Base-by-base conservation (phyloP, 1,284 basidiomycete genomes). In the Ceratobasidium sp. region DNA sequence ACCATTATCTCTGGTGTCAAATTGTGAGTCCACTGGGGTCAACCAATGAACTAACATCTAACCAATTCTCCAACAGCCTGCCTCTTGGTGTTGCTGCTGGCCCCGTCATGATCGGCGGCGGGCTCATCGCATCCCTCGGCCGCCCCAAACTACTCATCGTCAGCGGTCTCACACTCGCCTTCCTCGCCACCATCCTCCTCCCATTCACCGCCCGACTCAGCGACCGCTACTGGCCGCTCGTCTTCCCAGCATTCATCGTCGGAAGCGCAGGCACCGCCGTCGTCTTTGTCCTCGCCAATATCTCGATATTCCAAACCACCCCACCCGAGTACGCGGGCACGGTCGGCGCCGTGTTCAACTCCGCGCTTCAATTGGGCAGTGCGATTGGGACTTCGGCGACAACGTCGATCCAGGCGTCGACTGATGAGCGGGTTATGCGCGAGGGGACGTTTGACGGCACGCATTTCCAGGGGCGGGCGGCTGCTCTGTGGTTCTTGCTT, bases 101-200 rank as follows among this genome's bases (percentile, higher is more conserved):
- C 11, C 56, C 61, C 1, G 56, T 79, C 29, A 81, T 81, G 74
- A 80, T 81, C 68, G 82, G 84, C 76, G 83, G 83, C 0, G 84
- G 84, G 8, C 54, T 81, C 19, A 78, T 87, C 54, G 83, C 84
- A 19, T 79, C 81, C 29, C 74, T 78, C 1, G 74, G 85, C 53
- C 81, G 79, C 75, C 81, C 84, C 0, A 87, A 87, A 78, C 84
- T 82, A 80, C 79, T 86, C 63, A 83, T 87, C 76, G 78, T 87
- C 13, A 75, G 78, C 51, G 86, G 84, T 7, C 81, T 85, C 43
- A 77, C 77, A 39, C 74, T 85, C 75, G 77, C 82, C 43, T 79
- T 84, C 41, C 74, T 83, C 41, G 83, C 84, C n/a, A 86, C 84
- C 0, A 75, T 83, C 41, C 79, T 87, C 11, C 79, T 87, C 51